Evolutionary conservation across 2,329 filamentous ascomycete species (phyloP), one percentile per base, ranked within the genome.

Genomic region (Orbilia javanica): DNA sequence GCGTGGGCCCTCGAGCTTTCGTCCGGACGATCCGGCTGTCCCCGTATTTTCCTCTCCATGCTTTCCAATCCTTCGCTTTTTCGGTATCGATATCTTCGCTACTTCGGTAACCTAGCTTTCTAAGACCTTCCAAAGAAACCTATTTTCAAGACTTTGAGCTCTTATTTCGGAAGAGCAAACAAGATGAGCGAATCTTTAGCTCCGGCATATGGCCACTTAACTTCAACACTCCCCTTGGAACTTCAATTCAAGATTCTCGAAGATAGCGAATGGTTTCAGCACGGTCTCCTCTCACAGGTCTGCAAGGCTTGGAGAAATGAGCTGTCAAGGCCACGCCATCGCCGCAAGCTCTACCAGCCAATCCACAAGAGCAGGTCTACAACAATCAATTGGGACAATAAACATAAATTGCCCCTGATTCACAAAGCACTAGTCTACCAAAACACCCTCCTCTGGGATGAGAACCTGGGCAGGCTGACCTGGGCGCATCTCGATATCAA

Each of bases 221-320:
- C 42, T 20, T 53, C 39, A 18, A 46, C 36, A 22, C 57, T 77
- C 11, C 73, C 73, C 1, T 8, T 71, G 13, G 73, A 77, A 50
- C 48, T 77, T 1, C 73, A 77, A 63, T 71, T 67, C 44, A 53
- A 62, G n/a, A 71, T 77, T 20, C 73, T 77, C 31, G 60, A 66
- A 27, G 50, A 42, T 11, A 66, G 57, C 27, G 66, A 71, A 62
- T 77, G 73, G 73, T 63, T 66, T 55, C 73, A 77, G 52, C 73
- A 71, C 22, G 48, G 39, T 5, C 39, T 55, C 15, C 60, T 77
- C 4, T 71, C 73, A 8, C 66, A 71, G 29, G 73, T 77, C 22
- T 77, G 73, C 60, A 71, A 55, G 22, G 60, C 60, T 52, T 77
- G 73, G 73, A 68, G 62, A 6, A 15, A 46, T 29, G 60, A 71